Evolutionary conservation across 2,329 filamentous ascomycete genomes (phyloP), one percentile per base, ranked within the genome.

Genomic region (Arachnomyces sp.): DNA sequence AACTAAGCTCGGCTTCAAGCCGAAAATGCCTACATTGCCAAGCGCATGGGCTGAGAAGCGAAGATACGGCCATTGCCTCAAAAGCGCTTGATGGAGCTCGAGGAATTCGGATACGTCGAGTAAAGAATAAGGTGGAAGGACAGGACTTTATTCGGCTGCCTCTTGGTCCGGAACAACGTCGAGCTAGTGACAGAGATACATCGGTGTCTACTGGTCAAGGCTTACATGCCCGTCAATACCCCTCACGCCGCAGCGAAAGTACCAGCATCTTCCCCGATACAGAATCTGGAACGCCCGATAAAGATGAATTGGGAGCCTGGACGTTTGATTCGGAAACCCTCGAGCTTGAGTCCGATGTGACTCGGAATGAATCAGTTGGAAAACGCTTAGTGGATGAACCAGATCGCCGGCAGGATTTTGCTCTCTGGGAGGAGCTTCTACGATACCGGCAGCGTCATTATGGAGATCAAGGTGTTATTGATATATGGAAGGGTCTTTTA

Each of bases 371-470:
- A 25, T 50, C 54, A n/a, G 46, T 62, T 37, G 61, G 63, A 28
- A 53, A 50, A 15, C 62, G 63, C 31, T 47, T 70, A 21, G 52
- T 68, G 21, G 65, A 71, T 38, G 43, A 52, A 28, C 49, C 57
- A 3, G 44, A 38, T 4, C 44, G 53, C 43, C 50, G 49, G 16
- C 44, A 57, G 31, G 57, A 70, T 46, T 59, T 68, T 39, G 50
- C 55, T n/a, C 53, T 70, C 11, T 71, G 68, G 68, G 60, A 61
- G 31, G 60, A 69, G 32, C 48, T 71, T 17, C 53, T 71, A n/a
- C 52, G 57, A 8, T 66, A 65, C 44, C 60, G 64, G 17, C 63
- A 65, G 44, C 63, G 66, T 2, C 60, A 61, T 39, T 61, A 68
- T 47, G 68, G 67, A 8, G 55, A 63, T 17, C 47, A 59, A 34